phyloP scores from a whole-genome alignment of 345 rosid species.

The Lepidium didymum region DNA sequence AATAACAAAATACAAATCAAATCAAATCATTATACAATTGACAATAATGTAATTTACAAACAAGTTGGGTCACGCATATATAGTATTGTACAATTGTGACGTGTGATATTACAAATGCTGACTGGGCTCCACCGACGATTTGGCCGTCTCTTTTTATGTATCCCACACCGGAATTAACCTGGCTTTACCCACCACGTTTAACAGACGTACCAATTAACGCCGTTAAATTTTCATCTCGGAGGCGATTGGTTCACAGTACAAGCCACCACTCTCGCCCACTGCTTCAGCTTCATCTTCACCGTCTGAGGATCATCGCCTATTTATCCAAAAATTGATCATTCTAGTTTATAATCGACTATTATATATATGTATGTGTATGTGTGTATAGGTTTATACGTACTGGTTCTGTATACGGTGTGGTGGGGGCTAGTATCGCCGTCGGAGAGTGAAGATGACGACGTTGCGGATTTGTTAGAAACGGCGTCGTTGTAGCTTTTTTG shows the following conservation, averaged over 20 bases:
- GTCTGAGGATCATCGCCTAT: constrained; percentile 73
- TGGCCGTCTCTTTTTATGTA: constrained; percentile 23
- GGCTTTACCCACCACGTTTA: background rate
- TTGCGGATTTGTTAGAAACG: constrained; percentile 33
- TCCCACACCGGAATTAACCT: background rate
- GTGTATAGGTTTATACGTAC: constrained; percentile 18
- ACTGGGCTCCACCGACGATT: constrained; percentile 16
- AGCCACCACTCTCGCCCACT: constrained; percentile 95
- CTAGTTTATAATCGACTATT: background rate
- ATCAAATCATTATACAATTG: background rate
- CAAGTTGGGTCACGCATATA: constrained; percentile 19
- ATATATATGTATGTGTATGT: background rate
- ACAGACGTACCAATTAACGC: constrained; percentile 7
- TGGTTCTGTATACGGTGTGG: constrained; percentile 27
- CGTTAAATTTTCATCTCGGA: constrained; percentile 18
- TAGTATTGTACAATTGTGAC: background rate
- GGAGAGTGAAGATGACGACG: constrained; percentile 41
- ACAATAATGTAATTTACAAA: constrained; percentile 5
- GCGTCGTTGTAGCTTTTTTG: constrained; percentile 40
- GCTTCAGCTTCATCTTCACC: constrained; percentile 81
- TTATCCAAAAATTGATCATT: background rate
- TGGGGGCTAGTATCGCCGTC: constrained; percentile 61
- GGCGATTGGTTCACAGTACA: constrained; percentile 77
- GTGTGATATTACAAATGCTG: constrained; percentile 7
- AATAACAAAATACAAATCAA: background rate